These are phyloP conservation scores for Stachybotrys chlorohalonatus DNA, from an alignment of 2,329 filamentous ascomycete species.

Conservation along the genomic window DNA sequence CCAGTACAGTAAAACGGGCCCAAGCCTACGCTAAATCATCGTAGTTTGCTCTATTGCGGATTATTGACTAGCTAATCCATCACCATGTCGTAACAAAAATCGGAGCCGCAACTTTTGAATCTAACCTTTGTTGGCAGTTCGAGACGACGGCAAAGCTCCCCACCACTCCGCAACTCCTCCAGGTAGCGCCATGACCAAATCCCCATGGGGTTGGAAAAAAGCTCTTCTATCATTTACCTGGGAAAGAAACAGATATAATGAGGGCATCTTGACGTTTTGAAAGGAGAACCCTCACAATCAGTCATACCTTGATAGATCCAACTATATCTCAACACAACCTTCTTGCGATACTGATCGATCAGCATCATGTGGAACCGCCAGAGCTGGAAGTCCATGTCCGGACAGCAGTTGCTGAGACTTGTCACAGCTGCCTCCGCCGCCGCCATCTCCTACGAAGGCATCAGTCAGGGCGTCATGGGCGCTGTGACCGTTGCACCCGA, in stretches of 20 bases:
- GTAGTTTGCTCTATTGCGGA: not conserved
- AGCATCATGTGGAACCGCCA: slow-evolving; percentile 2
- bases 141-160: slow-evolving; percentile 1
- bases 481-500: slow-evolving; percentile 32
- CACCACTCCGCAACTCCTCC: not conserved
- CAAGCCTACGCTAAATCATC: not conserved
- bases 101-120: not conserved
- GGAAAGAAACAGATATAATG: slow-evolving; percentile 2
- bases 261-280: slow-evolving; percentile 1
- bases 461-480: slow-evolving; percentile 43
- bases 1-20: not conserved
- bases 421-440: slow-evolving; percentile 6
- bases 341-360: not conserved
- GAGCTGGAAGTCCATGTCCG: slow-evolving; percentile 3
- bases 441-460: slow-evolving; percentile 9
- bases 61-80: not conserved
- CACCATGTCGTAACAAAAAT: not conserved
- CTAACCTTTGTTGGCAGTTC: slow-evolving; percentile 2
- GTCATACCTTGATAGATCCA: not conserved
- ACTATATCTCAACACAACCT: not conserved
- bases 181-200: not conserved
- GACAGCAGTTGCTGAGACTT: slow-evolving; percentile 5
- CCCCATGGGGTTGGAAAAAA: not conserved
- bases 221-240: not conserved
- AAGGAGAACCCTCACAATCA: not conserved